Base-by-base conservation (phyloP, 2,329 filamentous ascomycete genomes). In the Leptographium lundbergii region DNA sequence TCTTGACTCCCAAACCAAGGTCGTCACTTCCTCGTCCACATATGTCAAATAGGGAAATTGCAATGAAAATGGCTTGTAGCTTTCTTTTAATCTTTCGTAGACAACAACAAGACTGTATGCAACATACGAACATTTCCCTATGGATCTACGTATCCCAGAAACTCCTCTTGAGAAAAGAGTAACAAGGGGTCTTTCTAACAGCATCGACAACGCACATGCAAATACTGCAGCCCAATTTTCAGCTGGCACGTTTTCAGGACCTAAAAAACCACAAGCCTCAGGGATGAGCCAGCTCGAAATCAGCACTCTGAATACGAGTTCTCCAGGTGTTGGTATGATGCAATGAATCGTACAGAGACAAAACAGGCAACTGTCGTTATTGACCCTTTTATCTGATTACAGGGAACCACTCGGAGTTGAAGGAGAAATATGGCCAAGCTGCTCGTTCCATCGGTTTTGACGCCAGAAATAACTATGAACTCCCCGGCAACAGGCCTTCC, bases 121-220 rank as follows among this genome's bases (percentile, higher is more conserved):
- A 51, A 29, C 10, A 19, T 19, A 51, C 24, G 11, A 29, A 52
- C 9, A n/a, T 22, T 14, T 24, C 25, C 19, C 52, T 3, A 52
- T 52, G 56, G 59, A 58, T 22, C 47, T 51, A 25, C 24, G 55
- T 4, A 59, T 61, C 25, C 61, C 61, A 19, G 57, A 58, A 7
- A 59, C 59, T 19, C 61, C 61, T 55, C 36, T 51, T 6, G 17
- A 36, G n/a, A 52, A 24, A 39, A 54, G 29, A 54, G 19, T 11
- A 27, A 19, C n/a, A 6, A 54, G 4, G 10, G 22, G 14, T 9
- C 32, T 6, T 10, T 22, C 19, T 14, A 10, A 13, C 52, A 27
- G 27, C 9, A 29, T 9, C 17, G 27, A 5, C 19, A 14, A 34
- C 19, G 10, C 29, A 13, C 10, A 9, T 45, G 39, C 14, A 19